Percentiles rank a stretch among this genome's conserved stretches.
Conservation (phyloP, 345 rosid genomes). For the Firmiana major region DNA sequence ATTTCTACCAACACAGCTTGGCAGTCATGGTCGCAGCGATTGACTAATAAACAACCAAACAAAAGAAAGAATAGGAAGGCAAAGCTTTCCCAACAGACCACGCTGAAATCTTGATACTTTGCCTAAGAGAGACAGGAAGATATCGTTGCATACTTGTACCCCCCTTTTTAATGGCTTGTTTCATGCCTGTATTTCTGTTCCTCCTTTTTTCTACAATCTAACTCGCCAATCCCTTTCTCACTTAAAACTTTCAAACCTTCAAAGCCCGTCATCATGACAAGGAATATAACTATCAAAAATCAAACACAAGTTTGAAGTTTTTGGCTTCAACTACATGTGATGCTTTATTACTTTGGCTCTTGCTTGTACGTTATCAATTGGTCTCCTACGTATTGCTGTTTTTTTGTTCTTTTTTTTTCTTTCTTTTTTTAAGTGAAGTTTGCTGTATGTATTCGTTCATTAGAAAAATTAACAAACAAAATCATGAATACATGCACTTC, state of each 20-base stretch:
- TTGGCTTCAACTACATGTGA: constrained; percentile 9
- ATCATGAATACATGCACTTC: background rate
- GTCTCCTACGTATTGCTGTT: background rate
- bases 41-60: constrained; percentile 5
- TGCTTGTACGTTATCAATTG: background rate
- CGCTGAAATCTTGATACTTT: background rate
- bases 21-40: background rate
- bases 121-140: background rate
- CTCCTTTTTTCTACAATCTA: background rate
- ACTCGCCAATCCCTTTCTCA: constrained; percentile 4
- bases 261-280: constrained; percentile 2
- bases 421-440: background rate
- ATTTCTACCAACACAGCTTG: background rate
- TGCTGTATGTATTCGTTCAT: background rate
- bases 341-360: constrained; percentile 3
- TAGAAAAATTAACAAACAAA: background rate
- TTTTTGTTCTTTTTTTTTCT: background rate
- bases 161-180: background rate
- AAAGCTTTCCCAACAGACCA: constrained; percentile 5
- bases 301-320: background rate
- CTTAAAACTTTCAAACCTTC: background rate
- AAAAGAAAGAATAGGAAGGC: background rate
- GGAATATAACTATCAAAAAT: background rate
- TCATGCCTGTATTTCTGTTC: constrained; percentile 8
- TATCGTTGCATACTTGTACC: background rate